Evolutionary conservation across 768 basidiomycete species (phyloP).

Genomic region (Aureoboletus auriporus): DNA sequence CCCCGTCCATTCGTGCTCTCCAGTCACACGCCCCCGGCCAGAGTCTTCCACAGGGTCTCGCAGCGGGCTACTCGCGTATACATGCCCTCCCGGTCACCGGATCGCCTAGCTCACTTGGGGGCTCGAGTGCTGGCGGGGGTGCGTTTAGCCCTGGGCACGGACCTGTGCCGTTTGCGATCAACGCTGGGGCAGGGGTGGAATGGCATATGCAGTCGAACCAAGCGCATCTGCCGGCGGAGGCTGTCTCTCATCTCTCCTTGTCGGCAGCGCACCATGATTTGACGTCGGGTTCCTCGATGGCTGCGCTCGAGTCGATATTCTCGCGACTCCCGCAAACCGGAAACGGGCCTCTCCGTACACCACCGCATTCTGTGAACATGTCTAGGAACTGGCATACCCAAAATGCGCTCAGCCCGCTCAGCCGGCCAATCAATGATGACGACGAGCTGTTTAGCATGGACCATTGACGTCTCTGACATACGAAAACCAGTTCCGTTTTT

Average conservation of each 20-base stretch:
- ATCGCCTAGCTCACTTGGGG: constrained; percentile 33
- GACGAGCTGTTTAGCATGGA: constrained; percentile 77
- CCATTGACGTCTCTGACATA: constrained; percentile 24
- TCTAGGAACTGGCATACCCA: constrained; percentile 34
- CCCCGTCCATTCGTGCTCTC: constrained; percentile 73
- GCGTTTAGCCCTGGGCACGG: constrained; percentile 31
- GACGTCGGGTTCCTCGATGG: constrained; percentile 15
- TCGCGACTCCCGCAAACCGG: constrained; percentile 37
- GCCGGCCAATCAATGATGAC: constrained; percentile 56
- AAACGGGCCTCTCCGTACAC: constrained; percentile 24
- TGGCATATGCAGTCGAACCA: constrained; percentile 28
- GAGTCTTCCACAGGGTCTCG: constrained; percentile 87
- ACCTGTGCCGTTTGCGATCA: constrained; percentile 28
- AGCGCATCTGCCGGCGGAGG: constrained; percentile 15
- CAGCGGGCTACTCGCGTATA: constrained; percentile 85
- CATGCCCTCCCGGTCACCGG: constrained; percentile 58
- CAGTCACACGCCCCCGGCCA: constrained; percentile 89
- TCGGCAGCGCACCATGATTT: constrained; percentile 25
- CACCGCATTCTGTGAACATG: constrained; percentile 19
- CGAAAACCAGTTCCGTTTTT: background rate
- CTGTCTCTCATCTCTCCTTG: constrained; percentile 20
- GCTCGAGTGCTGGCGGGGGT: constrained; percentile 24
- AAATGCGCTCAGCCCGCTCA: constrained; percentile 53
- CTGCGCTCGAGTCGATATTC: constrained; percentile 49
- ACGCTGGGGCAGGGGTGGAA: constrained; percentile 23